Evolutionary conservation across 2,329 filamentous ascomycete genomes (phyloP).

Genomic region (Furcasterigmium furcatum): DNA sequence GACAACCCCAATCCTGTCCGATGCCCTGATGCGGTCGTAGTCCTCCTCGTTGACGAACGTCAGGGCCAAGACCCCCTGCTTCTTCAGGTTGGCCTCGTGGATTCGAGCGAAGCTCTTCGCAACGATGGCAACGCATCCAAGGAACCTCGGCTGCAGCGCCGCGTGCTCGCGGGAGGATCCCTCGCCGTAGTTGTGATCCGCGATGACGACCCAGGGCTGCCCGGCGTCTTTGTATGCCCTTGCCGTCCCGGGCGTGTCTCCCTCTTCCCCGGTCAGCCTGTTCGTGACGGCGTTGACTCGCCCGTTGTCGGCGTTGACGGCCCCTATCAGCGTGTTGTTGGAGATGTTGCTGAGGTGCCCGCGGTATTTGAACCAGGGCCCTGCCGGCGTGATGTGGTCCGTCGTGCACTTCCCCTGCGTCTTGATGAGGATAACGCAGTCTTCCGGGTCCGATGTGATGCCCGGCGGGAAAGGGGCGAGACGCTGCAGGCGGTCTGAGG

Average conservation of each 20-base stretch:
- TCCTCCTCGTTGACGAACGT: slow-evolving; percentile 93
- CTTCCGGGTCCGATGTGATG: slow-evolving; percentile 84
- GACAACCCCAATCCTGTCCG: slow-evolving; percentile 64
- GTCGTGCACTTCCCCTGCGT: slow-evolving; percentile 93
- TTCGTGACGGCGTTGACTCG: slow-evolving; percentile 99
- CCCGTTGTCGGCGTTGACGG: slow-evolving; percentile 91
- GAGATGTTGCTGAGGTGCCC: slow-evolving; percentile 99
- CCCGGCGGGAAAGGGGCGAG: slow-evolving; percentile 82
- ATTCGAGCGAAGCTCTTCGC: slow-evolving; percentile 96
- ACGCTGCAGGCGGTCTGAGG: slow-evolving; percentile 91
- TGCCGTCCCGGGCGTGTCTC: slow-evolving; percentile 87
- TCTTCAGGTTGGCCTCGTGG: slow-evolving; percentile 99
- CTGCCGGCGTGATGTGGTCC: slow-evolving; percentile 96
- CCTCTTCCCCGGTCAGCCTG: slow-evolving; percentile 77
- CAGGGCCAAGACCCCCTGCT: slow-evolving; percentile 99
- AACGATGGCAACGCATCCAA: slow-evolving; percentile 96
- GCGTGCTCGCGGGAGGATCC: slow-evolving; percentile 97
- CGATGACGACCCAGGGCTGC: slow-evolving; percentile 93
- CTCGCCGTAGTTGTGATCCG: slow-evolving; percentile 99
- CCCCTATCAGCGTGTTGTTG: slow-evolving; percentile 99
- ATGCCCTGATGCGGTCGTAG: slow-evolving; percentile 93
- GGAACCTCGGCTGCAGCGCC: slow-evolving; percentile 93
- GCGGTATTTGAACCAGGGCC: slow-evolving; percentile 98
- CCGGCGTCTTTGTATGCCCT: slow-evolving; percentile 98
- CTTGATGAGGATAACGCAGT: slow-evolving; percentile 95